Conservation (phyloP, 1,284 basidiomycete genomes). For the Papiliotrema terrestris region DNA sequence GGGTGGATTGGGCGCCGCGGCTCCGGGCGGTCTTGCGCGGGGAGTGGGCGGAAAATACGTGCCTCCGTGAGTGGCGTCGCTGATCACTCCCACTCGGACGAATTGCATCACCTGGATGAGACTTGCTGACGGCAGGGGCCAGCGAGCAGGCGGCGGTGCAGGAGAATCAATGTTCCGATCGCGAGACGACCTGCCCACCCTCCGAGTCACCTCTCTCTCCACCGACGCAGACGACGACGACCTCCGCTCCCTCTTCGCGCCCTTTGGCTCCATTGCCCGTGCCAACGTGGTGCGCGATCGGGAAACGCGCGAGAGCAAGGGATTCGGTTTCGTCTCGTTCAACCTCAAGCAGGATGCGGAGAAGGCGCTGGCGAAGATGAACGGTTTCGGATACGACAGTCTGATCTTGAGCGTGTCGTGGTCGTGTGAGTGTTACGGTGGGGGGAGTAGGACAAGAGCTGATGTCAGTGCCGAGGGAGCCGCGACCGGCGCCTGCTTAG, state of each 20-base stretch:
- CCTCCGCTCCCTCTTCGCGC: conserved; percentile 78
- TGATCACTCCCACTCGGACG: too few species aligned
- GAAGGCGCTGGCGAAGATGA: conserved; percentile 84
- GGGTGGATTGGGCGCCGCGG: conserved; percentile 21
- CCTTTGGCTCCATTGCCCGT: conserved; percentile 64
- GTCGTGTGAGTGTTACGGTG: conserved; percentile 30
- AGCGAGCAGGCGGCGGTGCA: conserved; percentile 56
- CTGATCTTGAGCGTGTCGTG: conserved; percentile 47
- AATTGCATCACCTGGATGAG: background rate
- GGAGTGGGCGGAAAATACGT: conserved; percentile 73
- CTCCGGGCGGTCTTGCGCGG: conserved; percentile 18
- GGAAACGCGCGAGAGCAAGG: conserved; percentile 92
- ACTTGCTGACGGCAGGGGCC: conserved; percentile 16
- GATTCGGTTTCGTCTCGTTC: conserved; percentile 82
- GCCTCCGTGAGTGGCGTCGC: conserved; percentile 57
- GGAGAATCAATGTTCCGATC: conserved; percentile 73
- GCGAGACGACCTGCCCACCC: conserved; percentile 90
- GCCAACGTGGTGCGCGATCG: conserved; percentile 95
- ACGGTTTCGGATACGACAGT: conserved; percentile 60
- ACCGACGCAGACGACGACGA: conserved; percentile 95
- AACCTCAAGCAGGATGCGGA: conserved; percentile 78
- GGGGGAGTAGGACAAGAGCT: background rate
- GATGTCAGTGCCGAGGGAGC: background rate
- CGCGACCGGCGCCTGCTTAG: background rate
- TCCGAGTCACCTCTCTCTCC: conserved; percentile 95